Percentiles rank a stretch among this genome's conserved stretches.
These are phyloP conservation scores for Penicillium italicum DNA, from an alignment of 2,329 filamentous ascomycete genomes.

Conservation along the genomic window DNA sequence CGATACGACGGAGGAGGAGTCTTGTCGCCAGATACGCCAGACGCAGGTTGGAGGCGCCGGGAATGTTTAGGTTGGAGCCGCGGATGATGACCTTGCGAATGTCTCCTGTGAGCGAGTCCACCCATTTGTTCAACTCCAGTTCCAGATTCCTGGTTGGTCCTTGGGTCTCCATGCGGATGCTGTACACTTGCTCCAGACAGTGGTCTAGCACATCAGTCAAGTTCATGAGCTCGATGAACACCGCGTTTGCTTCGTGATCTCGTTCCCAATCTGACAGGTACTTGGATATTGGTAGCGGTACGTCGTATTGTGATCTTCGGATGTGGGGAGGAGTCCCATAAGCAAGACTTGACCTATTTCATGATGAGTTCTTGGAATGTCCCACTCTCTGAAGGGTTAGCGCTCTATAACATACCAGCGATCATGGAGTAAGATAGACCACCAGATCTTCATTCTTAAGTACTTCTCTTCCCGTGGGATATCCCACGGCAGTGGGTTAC, in stretches of 20 bases:
- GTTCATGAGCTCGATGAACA: constrained; percentile 47
- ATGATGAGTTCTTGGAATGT: not conserved
- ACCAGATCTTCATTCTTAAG: constrained; percentile 55
- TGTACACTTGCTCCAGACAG: constrained; percentile 36
- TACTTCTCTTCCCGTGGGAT: constrained; percentile 52
- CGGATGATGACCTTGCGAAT: constrained; percentile 44
- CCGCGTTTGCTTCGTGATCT: constrained; percentile 28
- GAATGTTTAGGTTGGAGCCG: constrained; percentile 41
- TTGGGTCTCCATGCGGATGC: constrained; percentile 26
- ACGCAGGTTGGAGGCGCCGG: constrained; percentile 52
- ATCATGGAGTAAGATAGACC: constrained; percentile 54
- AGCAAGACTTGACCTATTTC: constrained; percentile 49
- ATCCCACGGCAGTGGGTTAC: constrained; percentile 52
- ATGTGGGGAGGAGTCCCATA: constrained; percentile 54
- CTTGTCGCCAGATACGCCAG: constrained; percentile 50
- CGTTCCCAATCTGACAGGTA: constrained; percentile 29
- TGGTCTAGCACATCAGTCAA: constrained; percentile 45
- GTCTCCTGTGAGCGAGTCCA: constrained; percentile 41
- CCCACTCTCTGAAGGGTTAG: not conserved
- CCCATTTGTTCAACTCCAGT: constrained; percentile 44
- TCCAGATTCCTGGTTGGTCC: constrained; percentile 32
- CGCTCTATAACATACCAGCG: constrained; percentile 45
- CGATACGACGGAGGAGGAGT: constrained; percentile 48
- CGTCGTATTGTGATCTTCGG: constrained; percentile 47
- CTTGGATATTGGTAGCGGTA: constrained; percentile 43